A percentile compares a stretch with the other conserved stretches of the same genome.
phyloP scores from a whole-genome alignment of 2,329 filamentous ascomycete genomes.

The Neofusicoccum laricinum region DNA sequence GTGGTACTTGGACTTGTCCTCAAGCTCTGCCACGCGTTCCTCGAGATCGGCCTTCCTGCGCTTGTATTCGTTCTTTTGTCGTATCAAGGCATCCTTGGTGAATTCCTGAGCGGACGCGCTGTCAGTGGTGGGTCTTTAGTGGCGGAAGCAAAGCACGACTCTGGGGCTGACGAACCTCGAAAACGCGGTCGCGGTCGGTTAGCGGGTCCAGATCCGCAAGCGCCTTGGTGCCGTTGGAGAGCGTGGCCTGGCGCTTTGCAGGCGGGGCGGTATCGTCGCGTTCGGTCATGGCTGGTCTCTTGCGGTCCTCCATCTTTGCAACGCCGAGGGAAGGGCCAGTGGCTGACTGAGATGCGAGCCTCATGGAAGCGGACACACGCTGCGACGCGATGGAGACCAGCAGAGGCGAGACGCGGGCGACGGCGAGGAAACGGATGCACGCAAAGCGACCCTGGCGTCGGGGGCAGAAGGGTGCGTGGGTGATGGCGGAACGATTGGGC shows the following conservation, averaged over 20 bases:
- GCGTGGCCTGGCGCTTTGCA: slow-evolving; percentile 79
- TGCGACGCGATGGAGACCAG: slow-evolving; percentile 5
- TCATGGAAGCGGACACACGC: slow-evolving; percentile 66
- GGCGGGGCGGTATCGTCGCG: slow-evolving; percentile 82
- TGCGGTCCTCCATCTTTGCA: slow-evolving; percentile 99
- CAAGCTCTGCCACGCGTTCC: slow-evolving; percentile 73
- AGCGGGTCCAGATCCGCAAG: slow-evolving; percentile 58
- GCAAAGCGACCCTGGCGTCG: slow-evolving; percentile 10
- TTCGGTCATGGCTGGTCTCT: slow-evolving; percentile 81
- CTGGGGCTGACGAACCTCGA: slow-evolving; percentile 59
- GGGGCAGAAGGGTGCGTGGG: slow-evolving; percentile 1
- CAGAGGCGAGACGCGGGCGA: slow-evolving; percentile 1
- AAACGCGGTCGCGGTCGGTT: slow-evolving; percentile 26
- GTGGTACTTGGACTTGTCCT: slow-evolving; percentile 75
- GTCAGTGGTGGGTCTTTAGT: slow-evolving; percentile 28
- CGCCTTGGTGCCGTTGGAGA: slow-evolving; percentile 70
- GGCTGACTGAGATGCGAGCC: slow-evolving; percentile 71
- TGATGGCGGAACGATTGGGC: slow-evolving; percentile 10
- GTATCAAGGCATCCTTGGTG: slow-evolving; percentile 93
- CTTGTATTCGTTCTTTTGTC: slow-evolving; percentile 98
- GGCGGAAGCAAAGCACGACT: slow-evolving; percentile 22
- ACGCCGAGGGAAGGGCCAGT: slow-evolving; percentile 70
- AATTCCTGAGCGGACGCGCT: slow-evolving; percentile 60
- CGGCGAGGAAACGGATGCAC: slow-evolving; percentile 1
- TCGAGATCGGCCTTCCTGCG: slow-evolving; percentile 82